Base-by-base conservation (phyloP, 805 yeast species). In the Hermanozyma aechmeae region DNA sequence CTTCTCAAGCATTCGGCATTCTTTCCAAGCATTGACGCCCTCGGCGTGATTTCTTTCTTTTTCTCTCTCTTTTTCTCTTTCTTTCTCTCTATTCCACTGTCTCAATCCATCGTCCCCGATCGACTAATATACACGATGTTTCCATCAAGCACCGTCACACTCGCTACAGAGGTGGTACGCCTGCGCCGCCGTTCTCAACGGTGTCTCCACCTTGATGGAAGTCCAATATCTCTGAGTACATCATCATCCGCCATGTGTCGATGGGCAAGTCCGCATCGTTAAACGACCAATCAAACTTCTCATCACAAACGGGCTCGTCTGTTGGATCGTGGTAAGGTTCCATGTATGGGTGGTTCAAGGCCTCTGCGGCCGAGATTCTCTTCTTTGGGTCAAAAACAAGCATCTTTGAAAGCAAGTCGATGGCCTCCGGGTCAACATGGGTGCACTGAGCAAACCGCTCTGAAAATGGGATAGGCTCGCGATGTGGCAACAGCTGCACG, bases 211-310 rank as follows among this genome's bases (percentile, higher is more conserved):
- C 22, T 5, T 86, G 94, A 57, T 89, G 97, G 71, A 86, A 89
- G 53, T 89, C 96, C 42, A 92, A 66, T 38, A 89, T 92, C 59
- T 89, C 98, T 30, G 94, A 80, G 60, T 92, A 92, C 95, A 92
- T 89, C 97, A 92, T 89, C 13, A 86, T 95, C 61, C 95, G 77
- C 98, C 98, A 89, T 10, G 96, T 85, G 49, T 92, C 97, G 12
- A 92, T 92, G 3, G 97, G 96, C 45, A 89, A 68, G 56, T 89
- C 98, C 0, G 96, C 97, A 45, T 93, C 97, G 54, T 92, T 89
- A 57, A 89, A 89, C 47, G 92, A 79, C 99, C 99, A 92, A 58
- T 92, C 98, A 48, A 92, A 92, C 52, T 80, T 81, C 42, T 80
- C 83, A 27, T 77, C 84, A 17, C 97, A 95, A 4, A 73, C 80